phyloP scores from a whole-genome alignment of 1,284 basidiomycete genomes.

The Volvariella surrecta region DNA sequence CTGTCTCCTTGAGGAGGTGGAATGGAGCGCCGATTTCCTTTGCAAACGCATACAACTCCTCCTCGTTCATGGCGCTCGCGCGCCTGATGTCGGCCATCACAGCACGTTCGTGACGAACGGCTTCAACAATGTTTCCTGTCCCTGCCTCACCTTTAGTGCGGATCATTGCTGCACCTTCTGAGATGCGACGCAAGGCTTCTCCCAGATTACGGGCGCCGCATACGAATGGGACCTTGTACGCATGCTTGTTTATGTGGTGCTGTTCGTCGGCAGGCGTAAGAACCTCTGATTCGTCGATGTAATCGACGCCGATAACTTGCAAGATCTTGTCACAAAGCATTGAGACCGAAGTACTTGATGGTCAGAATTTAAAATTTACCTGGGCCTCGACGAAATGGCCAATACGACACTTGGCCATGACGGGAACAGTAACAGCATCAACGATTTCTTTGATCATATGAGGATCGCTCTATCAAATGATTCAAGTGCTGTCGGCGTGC shows the following conservation, averaged over 20 bases:
- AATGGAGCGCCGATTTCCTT: constrained; percentile 96
- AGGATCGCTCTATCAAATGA: constrained; percentile 72
- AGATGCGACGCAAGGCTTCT: constrained; percentile 93
- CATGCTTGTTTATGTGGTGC: constrained; percentile 85
- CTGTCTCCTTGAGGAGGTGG: constrained; percentile 95
- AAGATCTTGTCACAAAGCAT: constrained; percentile 55
- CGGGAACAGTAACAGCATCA: constrained; percentile 84
- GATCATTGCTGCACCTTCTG: constrained; percentile 95
- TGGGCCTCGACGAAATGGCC: constrained; percentile 97
- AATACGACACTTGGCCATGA: constrained; percentile 93
- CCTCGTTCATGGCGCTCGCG: constrained; percentile 84
- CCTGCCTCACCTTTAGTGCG: constrained; percentile 97
- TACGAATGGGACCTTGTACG: constrained; percentile 84
- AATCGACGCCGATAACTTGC: constrained; percentile 93
- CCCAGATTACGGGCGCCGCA: constrained; percentile 78
- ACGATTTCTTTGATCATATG: constrained; percentile 97
- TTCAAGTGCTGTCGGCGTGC: constrained; percentile 3
- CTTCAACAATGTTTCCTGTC: constrained; percentile 97
- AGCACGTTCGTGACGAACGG: constrained; percentile 86
- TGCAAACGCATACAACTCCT: constrained; percentile 92
- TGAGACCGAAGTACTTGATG: not conserved
- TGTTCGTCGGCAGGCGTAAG: constrained; percentile 93
- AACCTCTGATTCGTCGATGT: constrained; percentile 97
- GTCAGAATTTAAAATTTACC: constrained; percentile 29
- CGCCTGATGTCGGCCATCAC: constrained; percentile 82